Evolutionary conservation across 2,329 filamentous ascomycete genomes (phyloP), one percentile per base, ranked within the genome.

Genomic region (Colletotrichum sp.): DNA sequence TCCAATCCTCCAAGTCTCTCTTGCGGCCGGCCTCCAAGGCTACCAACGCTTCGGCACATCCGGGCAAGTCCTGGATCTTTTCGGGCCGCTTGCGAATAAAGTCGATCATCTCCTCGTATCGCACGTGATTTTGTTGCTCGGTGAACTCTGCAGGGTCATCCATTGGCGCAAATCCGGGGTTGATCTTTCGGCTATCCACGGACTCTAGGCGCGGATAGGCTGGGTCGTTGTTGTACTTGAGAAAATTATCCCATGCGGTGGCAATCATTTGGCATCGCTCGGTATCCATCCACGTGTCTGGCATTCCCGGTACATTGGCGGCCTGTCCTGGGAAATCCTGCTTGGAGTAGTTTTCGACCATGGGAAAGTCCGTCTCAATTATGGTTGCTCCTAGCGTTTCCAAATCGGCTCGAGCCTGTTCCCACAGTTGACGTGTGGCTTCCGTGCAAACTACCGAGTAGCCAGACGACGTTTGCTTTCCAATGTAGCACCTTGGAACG

Each of bases 401-500:
- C 7, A 89, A 81, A 16, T 83, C 80, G 13, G 76, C 73, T 2
- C 81, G 79, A 1, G 87, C 83, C 8, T 78, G 67, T 16, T 83
- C 67, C 84, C 82, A 80, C 1, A 83, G 77, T 16, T 77, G 71
- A n/a, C 78, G 69, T 18, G 81, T 79, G 3, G 76, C 69, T 8
- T 78, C 56, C 2, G 55, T 68, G 4, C 55, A 72, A 38, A 32
- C 36, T 6, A 26, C 64, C 13, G 64, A 72, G 55, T 72, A 72
- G 2, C 64, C 70, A 2, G 70, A 68, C 15, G 55, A 72, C 10
- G 70, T 62, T 70, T 80, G 70, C 15, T 83, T 83, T 8, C 88
- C 88, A 32, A 90, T 84, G 78, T 88, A 91, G 84, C 90, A 88
- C 16, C 83, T 85, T 0, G 89, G 89, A 1, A 90, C 85, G 1